Conservation (phyloP, 2,329 filamentous ascomycete genomes). For the Fusarium sp. region DNA sequence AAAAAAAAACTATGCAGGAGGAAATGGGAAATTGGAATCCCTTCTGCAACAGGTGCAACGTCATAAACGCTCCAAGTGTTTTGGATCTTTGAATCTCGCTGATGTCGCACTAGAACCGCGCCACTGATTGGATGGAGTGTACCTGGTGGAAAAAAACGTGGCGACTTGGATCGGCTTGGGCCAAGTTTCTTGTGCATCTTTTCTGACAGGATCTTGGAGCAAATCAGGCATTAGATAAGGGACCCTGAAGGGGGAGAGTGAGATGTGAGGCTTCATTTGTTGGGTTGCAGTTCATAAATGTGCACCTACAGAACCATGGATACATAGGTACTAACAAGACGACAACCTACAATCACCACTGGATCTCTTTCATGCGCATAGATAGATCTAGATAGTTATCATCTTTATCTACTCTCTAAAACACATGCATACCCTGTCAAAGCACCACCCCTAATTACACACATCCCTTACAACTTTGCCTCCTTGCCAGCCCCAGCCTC, state of each 20-base stretch:
- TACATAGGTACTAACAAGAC: background rate
- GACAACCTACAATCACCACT: background rate
- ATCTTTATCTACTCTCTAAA: background rate
- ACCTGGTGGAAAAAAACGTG: background rate
- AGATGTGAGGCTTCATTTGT: background rate
- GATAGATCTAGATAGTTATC: background rate
- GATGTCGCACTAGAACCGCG: conserved; percentile 17
- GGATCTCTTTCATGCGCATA: background rate
- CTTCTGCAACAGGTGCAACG: conserved; percentile 17
- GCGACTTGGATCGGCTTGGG: background rate
- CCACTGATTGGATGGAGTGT: conserved; percentile 32
- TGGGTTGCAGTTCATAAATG: background rate
- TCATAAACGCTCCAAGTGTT: conserved; percentile 32
- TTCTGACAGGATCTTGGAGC: background rate
- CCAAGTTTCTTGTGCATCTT: background rate
- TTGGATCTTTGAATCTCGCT: conserved; percentile 27
- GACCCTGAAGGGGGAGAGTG: background rate
- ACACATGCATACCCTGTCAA: background rate
- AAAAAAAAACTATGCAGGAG: background rate
- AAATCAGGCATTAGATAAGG: background rate
- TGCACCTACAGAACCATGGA: background rate
- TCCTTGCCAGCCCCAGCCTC: conserved; percentile 46
- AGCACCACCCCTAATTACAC: background rate
- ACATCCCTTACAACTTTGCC: conserved; percentile 40
- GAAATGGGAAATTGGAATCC: background rate